phyloP scores from a whole-genome alignment of 1,284 basidiomycete species.

The Ustilago loliicola region DNA sequence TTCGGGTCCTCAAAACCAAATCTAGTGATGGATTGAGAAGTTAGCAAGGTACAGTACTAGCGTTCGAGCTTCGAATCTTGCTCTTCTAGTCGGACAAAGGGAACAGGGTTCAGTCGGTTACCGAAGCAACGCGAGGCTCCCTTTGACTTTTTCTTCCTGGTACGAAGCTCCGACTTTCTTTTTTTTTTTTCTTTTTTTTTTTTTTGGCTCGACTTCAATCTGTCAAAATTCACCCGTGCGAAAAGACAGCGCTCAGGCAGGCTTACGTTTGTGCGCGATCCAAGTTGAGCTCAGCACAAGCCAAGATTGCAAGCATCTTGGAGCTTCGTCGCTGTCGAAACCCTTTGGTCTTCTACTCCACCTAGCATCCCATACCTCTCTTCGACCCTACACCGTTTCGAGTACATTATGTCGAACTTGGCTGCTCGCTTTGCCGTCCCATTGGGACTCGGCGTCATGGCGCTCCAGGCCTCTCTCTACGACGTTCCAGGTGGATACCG shows the following conservation, averaged over 20 bases:
- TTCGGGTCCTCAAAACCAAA: neutral
- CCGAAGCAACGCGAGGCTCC: neutral
- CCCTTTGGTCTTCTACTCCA: neutral
- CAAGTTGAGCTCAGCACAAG: constrained; percentile 49
- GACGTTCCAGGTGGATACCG: constrained; percentile 78
- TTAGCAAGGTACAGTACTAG: neutral
- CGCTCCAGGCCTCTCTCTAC: constrained; percentile 70
- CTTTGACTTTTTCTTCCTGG: constrained; percentile 10
- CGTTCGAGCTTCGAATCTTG: neutral
- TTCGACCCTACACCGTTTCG: constrained; percentile 1
- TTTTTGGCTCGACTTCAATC: neutral
- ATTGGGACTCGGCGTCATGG: constrained; percentile 67
- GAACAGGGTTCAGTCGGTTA: constrained; percentile 6
- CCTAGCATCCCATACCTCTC: neutral
- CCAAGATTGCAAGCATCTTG: constrained; percentile 25
- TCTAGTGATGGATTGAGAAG: neutral
- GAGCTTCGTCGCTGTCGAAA: neutral
- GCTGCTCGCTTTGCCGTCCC: constrained; percentile 66
- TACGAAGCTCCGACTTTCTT: neutral
- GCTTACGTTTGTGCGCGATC: constrained; percentile 40
- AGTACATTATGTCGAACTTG: constrained; percentile 44
- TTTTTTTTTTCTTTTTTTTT: constrained; percentile 19
- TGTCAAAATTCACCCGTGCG: constrained; percentile 26
- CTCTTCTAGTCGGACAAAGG: neutral
- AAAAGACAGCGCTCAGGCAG: neutral